Conservation (phyloP, 257 asterid species). For the Petrea volubilis region DNA sequence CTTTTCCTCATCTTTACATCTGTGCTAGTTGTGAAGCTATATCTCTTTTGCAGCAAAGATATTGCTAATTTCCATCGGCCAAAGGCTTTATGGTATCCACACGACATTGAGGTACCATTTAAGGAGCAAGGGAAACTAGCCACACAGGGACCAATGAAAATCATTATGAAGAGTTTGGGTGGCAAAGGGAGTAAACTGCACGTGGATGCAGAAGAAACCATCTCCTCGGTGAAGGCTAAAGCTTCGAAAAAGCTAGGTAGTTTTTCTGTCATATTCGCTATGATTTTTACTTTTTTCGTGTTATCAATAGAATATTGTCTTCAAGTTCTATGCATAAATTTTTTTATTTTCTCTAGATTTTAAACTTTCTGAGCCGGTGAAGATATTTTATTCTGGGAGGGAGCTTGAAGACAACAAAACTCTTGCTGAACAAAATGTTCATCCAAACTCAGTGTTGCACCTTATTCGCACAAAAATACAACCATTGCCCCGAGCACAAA, state of each 20-base stretch:
- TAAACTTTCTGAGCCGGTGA: conserved; percentile 88
- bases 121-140: conserved; percentile 73
- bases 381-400: conserved; percentile 73
- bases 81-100: conserved; percentile 96
- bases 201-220: conserved; percentile 84
- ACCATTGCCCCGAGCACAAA: conserved; percentile 88
- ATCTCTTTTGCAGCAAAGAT: conserved; percentile 79
- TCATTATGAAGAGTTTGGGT: conserved; percentile 96
- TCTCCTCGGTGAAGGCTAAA: conserved; percentile 83
- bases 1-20: conserved; percentile 16
- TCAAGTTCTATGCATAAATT: neutral
- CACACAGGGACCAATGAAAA: conserved; percentile 82
- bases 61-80: conserved; percentile 98
- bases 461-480: conserved; percentile 91
- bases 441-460: conserved; percentile 88
- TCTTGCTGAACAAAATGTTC: conserved; percentile 77
- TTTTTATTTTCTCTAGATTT: conserved; percentile 58
- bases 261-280: conserved; percentile 8
- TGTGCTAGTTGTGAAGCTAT: conserved; percentile 31
- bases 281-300: conserved; percentile 18
- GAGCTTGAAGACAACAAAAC: conserved; percentile 89
- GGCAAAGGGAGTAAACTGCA: conserved; percentile 97
- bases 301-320: neutral
- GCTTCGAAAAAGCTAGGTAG: conserved; percentile 94
- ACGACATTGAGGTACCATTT: conserved; percentile 89